Evolutionary conservation across 768 basidiomycete species (phyloP).

Genomic region (Podaxis sp.): DNA sequence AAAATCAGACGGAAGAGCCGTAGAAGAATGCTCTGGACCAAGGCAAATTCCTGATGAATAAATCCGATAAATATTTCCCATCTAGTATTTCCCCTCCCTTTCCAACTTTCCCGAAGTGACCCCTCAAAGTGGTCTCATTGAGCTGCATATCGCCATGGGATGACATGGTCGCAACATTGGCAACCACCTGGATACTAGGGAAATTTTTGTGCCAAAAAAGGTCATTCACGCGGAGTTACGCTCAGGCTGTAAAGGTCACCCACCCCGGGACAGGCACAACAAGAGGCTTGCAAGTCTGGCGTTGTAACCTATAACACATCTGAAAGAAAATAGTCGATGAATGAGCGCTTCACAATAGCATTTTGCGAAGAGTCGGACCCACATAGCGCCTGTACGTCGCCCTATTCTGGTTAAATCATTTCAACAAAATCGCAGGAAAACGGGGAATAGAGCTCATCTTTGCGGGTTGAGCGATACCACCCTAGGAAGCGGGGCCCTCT

Average conservation of each 20-base stretch:
- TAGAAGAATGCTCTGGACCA: background rate
- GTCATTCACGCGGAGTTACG: constrained; percentile 7
- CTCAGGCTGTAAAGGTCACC: background rate
- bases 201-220: background rate
- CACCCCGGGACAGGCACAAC: background rate
- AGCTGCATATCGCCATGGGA: background rate
- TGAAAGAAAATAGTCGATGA: background rate
- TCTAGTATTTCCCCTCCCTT: background rate
- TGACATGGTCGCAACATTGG: background rate
- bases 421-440: background rate
- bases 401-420: background rate
- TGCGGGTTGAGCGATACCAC: background rate
- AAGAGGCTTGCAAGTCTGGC: background rate
- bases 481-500: background rate
- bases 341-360: too few relatives aligned
- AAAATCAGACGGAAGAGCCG: background rate
- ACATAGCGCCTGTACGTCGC: background rate
- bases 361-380: background rate
- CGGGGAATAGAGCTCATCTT: background rate
- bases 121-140: background rate
- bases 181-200: background rate
- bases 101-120: background rate
- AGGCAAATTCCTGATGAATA: background rate
- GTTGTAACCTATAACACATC: background rate
- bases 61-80: background rate